A percentile compares a stretch with the other conserved stretches of the same genome.
Conservation (phyloP, 176 grass and related monocot species). For the Zizania latifolia region DNA sequence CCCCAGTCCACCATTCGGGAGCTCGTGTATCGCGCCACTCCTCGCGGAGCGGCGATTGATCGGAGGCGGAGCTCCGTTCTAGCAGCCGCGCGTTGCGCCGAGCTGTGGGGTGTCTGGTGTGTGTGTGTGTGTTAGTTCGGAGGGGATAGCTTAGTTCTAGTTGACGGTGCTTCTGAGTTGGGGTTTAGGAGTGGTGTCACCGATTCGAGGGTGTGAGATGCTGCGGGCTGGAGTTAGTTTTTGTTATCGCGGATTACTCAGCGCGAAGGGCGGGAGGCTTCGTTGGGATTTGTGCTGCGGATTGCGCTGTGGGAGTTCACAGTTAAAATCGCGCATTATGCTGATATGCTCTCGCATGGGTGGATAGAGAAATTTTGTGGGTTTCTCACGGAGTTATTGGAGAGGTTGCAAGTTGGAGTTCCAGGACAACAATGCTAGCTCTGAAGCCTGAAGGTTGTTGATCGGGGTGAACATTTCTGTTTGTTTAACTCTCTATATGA, state of each 20-base stretch:
- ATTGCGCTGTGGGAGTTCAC: background rate
- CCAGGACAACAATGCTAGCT: background rate
- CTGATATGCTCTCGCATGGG: background rate
- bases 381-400: background rate
- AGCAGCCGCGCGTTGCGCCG: background rate
- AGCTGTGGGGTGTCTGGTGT: no score
- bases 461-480: background rate
- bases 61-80: background rate
- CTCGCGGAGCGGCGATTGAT: background rate
- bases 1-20: no score
- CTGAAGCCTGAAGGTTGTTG: background rate
- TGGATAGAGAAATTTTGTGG: background rate
- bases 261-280: background rate
- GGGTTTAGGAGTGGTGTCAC: constrained; percentile 10
- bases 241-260: background rate
- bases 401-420: background rate
- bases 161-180: background rate
- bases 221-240: background rate
- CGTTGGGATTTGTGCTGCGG: background rate
- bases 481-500: background rate
- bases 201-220: background rate
- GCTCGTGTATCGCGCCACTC: background rate
- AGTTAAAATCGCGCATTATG: background rate
- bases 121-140: background rate
- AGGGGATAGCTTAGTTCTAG: background rate